Evolutionary conservation across 257 asterid species (phyloP).

Genomic region (Solanum megistacrolobum): DNA sequence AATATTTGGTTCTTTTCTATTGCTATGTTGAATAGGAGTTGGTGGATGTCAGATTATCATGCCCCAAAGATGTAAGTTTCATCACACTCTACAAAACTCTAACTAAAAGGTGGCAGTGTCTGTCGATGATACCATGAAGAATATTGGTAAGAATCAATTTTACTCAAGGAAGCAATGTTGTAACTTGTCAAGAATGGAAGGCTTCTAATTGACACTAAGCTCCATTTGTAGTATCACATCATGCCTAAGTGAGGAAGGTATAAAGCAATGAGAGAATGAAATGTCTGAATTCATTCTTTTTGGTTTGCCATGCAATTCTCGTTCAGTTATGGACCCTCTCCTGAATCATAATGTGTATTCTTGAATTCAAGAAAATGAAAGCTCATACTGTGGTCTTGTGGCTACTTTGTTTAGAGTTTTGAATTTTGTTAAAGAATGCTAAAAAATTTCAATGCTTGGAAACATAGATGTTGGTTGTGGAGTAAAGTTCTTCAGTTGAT

Average conservation of each 20-base stretch:
- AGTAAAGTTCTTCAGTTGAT: background rate
- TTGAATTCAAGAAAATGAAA: background rate
- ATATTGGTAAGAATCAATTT: too few species aligned
- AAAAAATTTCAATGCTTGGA: background rate
- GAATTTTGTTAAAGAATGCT: background rate
- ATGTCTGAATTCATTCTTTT: background rate
- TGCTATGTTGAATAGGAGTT: background rate
- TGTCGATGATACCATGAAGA: too few species aligned
- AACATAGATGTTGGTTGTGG: background rate
- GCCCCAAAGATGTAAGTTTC: background rate
- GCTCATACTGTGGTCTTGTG: background rate
- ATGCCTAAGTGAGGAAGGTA: background rate
- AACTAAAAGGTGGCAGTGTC: background rate
- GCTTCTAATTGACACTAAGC: background rate
- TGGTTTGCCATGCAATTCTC: background rate
- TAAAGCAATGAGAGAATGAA: background rate
- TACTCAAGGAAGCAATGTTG: too few species aligned
- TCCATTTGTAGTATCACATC: background rate
- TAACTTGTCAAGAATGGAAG: too few species aligned
- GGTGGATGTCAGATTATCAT: background rate
- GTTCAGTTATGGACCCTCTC: background rate
- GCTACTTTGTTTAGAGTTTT: background rate
- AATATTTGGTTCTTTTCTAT: background rate
- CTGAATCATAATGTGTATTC: background rate
- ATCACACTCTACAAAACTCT: background rate